phyloP scores from a whole-genome alignment of 345 rosid genomes.

The Linum usitatissimum region DNA sequence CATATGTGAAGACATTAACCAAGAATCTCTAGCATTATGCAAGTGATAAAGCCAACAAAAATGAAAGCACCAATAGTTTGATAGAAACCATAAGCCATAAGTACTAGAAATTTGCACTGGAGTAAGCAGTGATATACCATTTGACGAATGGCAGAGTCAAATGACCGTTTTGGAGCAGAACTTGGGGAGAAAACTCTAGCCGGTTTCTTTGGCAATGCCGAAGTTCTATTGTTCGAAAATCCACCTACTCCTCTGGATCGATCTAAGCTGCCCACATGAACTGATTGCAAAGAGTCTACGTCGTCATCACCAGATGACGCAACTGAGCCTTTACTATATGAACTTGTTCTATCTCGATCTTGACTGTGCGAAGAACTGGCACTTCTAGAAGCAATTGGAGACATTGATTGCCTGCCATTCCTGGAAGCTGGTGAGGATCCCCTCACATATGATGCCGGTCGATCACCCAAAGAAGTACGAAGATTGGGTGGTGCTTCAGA shows the following conservation, averaged over 20 bases:
- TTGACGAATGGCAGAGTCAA: constrained; percentile 69
- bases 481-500: constrained; percentile 98
- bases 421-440: constrained; percentile 97
- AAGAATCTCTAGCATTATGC: not conserved
- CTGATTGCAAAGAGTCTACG: constrained; percentile 53
- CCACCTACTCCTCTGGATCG: constrained; percentile 41
- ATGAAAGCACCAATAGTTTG: not conserved
- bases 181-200: constrained; percentile 42
- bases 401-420: constrained; percentile 89
- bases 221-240: constrained; percentile 51
- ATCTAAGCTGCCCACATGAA: constrained; percentile 41
- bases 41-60: not conserved
- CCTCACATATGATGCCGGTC: constrained; percentile 87
- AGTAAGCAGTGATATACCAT: constrained; percentile 39
- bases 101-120: not conserved
- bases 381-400: constrained; percentile 92
- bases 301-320: constrained; percentile 96
- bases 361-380: constrained; percentile 76
- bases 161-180: constrained; percentile 79
- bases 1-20: not conserved
- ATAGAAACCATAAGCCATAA: too few species aligned
- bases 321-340: constrained; percentile 75
- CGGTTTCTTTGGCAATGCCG: constrained; percentile 51
- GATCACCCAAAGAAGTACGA: constrained; percentile 85
- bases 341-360: constrained; percentile 74